Base-by-base conservation (phyloP, 495 filamentous ascomycete species). In the Sordaria brevicollis region DNA sequence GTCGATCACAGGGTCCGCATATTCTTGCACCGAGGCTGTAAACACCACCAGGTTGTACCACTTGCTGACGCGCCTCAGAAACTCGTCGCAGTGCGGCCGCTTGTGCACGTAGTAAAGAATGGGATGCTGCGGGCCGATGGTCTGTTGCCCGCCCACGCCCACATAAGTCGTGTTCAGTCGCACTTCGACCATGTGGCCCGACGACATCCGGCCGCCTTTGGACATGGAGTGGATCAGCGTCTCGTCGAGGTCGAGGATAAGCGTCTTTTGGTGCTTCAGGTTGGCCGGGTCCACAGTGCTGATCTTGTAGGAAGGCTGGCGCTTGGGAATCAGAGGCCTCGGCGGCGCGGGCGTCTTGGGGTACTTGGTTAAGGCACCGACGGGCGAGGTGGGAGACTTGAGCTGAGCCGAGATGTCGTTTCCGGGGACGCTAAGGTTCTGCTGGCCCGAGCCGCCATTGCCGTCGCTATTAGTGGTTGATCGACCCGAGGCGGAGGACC, bases 101-200 rank as follows among this genome's bases (percentile, higher is more conserved):
- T 98, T 97, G 81, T 98, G 96, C 66, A 99, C 95, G 83, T 97
- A 98, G 81, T 99, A 99, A 70, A 99, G 81, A 76, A 99, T 98
- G 5, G 95, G 95, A 78, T 98, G 93, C 75, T 97, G 94, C 65
- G 92, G 91, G 11, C 91, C 93, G 43, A 93, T 77, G 17, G 86
- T 87, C 31, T 86, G 82, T 68, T 88, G 87, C 41, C 86, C 89
- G 43, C 89, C 89, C 35, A 87, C 86, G 35, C 85, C 84, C 67
- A 87, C 80, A 69, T 88, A 84, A 37, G 87, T 85, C 21, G 86
- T 86, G 74, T 90, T 88, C 65, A 98, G 86, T 75, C 94, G 95
- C 73, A 99, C 95, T 81, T 99, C 95, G 36, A 99, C 94, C 95
- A 98, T 98, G 80, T 99, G 96, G 29, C 95, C 95, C 33, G 92